Base-by-base conservation (phyloP, 1,139 yeast species). In the Candida smagusa region DNA sequence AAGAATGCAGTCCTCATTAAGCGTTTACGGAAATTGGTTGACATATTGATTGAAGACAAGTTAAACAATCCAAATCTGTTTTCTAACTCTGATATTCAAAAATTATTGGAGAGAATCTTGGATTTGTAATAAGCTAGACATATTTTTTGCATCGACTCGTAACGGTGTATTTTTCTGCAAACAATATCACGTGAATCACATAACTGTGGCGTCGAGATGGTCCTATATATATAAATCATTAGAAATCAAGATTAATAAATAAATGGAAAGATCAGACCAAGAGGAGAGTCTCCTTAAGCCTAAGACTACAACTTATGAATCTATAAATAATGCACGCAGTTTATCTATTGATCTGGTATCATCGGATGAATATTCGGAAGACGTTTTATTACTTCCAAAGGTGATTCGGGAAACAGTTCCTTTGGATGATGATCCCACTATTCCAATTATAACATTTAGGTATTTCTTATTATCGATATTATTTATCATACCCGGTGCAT, bases 1-100 rank as follows among this genome's bases (percentile, higher is more conserved):
- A 84, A 94, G 49, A 88, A 90, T 53, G 97, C 94, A 1, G 95
- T 92, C 4, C 65, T 90, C 37, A 74, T 89, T 28, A 85, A 85
- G 44, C 77, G 84, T 41, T 62, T 92, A 37, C 68, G 95, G 47
- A 54, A 65, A 12, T 56, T 88, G 33, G 62, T 90, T 22, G 95
- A 89, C 53, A 65, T 73, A 12, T 77, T 84, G 1, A 75, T 90
- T 39, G 84, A 77, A 34, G 72, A 71, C 22, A 78, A 78, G 33
- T 52, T 71, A 19, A 56, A 65, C 1, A 50, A 49, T 31, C 69
- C 69, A 6, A 35, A 33, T 19, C 34, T 35, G 40, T 36, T 32
- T 13, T 37, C 35, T 12, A 43, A 43, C 28, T 31, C 35, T 11
- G 49, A 45, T 31, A 39, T 45, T 8, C 41, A 43, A 35, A 25